These are phyloP conservation scores for Venturia effusa DNA, from an alignment of 2,329 filamentous ascomycete species.

Conservation along the genomic window DNA sequence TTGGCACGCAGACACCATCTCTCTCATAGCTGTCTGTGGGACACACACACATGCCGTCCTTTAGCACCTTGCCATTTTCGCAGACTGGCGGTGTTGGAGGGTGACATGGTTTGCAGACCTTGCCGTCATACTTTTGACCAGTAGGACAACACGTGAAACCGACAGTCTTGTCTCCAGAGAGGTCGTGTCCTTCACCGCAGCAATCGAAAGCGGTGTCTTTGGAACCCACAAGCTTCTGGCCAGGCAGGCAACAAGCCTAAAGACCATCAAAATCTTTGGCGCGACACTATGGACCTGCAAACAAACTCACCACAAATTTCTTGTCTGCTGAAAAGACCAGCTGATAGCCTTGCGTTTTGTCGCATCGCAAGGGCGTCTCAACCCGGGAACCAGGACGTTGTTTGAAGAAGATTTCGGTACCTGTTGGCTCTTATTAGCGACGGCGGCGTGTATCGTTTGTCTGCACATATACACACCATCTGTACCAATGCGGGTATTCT, in stretches of 20 bases:
- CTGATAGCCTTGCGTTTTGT: background rate
- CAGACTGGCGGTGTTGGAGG: background rate
- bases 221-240: conserved; percentile 2
- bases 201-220: conserved; percentile 4
- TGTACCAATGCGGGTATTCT: background rate
- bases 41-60: conserved; percentile 8
- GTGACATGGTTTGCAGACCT: background rate
- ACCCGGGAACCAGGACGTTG: background rate
- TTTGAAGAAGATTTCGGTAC: background rate
- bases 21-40: background rate
- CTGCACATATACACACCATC: background rate
- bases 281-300: background rate
- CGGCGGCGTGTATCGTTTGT: background rate
- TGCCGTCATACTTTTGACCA: conserved; percentile 6
- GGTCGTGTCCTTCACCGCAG: conserved; percentile 4
- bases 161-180: background rate
- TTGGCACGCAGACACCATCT: background rate
- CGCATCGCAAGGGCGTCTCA: background rate
- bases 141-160: conserved; percentile 5
- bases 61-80: background rate
- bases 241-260: conserved; percentile 4
- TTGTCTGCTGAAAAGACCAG: background rate
- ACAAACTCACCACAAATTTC: background rate
- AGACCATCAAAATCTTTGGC: background rate
- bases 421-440: background rate